phyloP scores from a whole-genome alignment of 2,329 filamentous ascomycete species.

The Claviceps spartinae region DNA sequence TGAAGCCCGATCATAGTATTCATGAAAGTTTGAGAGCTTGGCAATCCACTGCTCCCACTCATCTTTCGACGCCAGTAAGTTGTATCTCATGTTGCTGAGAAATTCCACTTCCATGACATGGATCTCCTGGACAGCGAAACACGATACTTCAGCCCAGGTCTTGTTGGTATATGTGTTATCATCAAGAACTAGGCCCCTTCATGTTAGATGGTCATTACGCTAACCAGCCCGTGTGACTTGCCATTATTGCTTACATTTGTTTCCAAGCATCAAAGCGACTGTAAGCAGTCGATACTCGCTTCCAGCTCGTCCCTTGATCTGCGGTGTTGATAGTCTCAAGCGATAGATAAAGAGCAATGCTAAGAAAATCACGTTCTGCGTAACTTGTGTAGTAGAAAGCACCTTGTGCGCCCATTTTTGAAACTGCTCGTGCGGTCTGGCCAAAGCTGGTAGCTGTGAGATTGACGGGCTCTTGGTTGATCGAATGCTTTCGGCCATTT shows the following conservation, averaged over 20 bases:
- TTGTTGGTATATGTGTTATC: slow-evolving; percentile 99
- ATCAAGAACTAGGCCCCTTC: slow-evolving; percentile 55
- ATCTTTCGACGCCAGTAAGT: slow-evolving; percentile 69
- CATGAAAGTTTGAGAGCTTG: slow-evolving; percentile 68
- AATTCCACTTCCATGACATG: slow-evolving; percentile 99
- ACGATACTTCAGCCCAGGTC: slow-evolving; percentile 96
- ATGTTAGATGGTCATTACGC: background rate
- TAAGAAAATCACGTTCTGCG: slow-evolving; percentile 84
- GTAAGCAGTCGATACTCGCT: slow-evolving; percentile 90
- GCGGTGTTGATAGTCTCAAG: slow-evolving; percentile 78
- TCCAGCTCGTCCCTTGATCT: slow-evolving; percentile 78
- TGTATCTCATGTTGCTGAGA: slow-evolving; percentile 94
- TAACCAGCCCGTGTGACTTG: background rate
- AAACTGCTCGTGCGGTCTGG: slow-evolving; percentile 66
- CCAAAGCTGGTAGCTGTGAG: slow-evolving; percentile 51
- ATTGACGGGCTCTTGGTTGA: slow-evolving; percentile 26
- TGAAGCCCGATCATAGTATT: slow-evolving; percentile 64
- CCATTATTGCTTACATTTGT: slow-evolving; percentile 60
- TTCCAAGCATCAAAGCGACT: slow-evolving; percentile 91
- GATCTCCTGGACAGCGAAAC: slow-evolving; percentile 85
- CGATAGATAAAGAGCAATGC: slow-evolving; percentile 88
- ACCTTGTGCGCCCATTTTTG: slow-evolving; percentile 89
- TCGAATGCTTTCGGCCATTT: slow-evolving; percentile 53
- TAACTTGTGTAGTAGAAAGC: slow-evolving; percentile 86
- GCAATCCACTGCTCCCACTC: slow-evolving; percentile 82